Base-by-base conservation (phyloP, 78 protist species). In the Trichosphaerium sp. region DNA sequence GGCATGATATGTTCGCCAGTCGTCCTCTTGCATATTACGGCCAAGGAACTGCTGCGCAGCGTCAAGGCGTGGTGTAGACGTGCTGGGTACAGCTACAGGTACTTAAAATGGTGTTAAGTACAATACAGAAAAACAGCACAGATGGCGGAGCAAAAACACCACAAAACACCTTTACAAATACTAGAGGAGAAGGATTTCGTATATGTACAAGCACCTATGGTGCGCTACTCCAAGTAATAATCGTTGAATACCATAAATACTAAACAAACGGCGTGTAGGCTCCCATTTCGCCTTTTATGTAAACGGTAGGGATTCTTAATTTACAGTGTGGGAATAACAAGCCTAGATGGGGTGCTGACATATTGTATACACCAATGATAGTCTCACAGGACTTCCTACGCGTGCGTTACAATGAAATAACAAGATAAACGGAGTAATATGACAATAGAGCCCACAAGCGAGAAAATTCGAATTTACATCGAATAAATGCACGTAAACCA, bases 171-270 rank as follows among this genome's bases (percentile, higher is more conserved):
- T n/a, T n/a, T n/a, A n/a, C n/a, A n/a, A n/a, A n/a, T n/a, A n/a
- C n/a, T n/a, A n/a, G n/a, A n/a, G n/a, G n/a, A n/a, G n/a, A n/a
- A n/a, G n/a, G n/a, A n/a, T n/a, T n/a, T n/a, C n/a, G n/a, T n/a
- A n/a, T n/a, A n/a, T n/a, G n/a, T n/a, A n/a, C n/a, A n/a, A n/a
- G 89, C 89, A 38, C 89, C 89, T 3, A 84, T 84, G 89, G 89
- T 84, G 25, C 71, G 89, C 31, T 84, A 74, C 38, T 65, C 76
- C 15, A 72, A 71, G 51, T 59, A 74, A 56, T n/a, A 55, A 23
- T 31, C 65, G 32, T 38, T 28, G 54, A 25, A n/a, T 44, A 29
- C 52, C 51, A 65, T 21, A 14, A 32, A 31, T 10, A 3, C 34
- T 8, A 1, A 8, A 0, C 3, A 18, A 15, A 52, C 11, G 28